These are phyloP conservation scores for Xylogone sp. DNA, from an alignment of 2,329 filamentous ascomycete species.

Conservation along the genomic window DNA sequence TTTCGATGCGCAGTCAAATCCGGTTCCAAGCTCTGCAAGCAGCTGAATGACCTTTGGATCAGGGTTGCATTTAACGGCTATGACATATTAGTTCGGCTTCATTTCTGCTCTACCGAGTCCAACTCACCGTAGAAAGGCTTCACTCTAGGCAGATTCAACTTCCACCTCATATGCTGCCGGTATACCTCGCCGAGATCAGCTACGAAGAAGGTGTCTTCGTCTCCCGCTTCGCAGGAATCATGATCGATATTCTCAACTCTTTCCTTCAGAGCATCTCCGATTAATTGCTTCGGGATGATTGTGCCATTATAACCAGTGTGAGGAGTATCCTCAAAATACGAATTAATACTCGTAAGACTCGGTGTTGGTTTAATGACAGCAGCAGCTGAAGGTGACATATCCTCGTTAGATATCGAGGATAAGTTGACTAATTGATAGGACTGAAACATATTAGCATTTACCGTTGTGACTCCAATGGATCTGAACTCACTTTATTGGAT, in stretches of 20 bases:
- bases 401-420: constrained; percentile 20
- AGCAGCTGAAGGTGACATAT: constrained; percentile 69
- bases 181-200: constrained; percentile 98
- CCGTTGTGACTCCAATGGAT: neutral
- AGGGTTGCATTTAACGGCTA: constrained; percentile 98
- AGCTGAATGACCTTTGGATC: constrained; percentile 86
- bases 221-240: constrained; percentile 83
- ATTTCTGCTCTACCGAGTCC: neutral
- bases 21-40: constrained; percentile 81
- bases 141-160: constrained; percentile 85
- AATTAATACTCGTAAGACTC: constrained; percentile 25
- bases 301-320: constrained; percentile 25
- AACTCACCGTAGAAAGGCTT: constrained; percentile 89
- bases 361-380: constrained; percentile 41
- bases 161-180: constrained; percentile 97
- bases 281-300: constrained; percentile 66
- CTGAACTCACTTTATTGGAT: constrained; percentile 18
- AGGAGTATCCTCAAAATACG: constrained; percentile 23
- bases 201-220: constrained; percentile 97
- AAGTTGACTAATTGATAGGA: constrained; percentile 6
- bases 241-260: constrained; percentile 82
- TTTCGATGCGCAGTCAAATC: constrained; percentile 98
- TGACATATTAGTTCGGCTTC: constrained; percentile 6
- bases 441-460: neutral
- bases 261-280: constrained; percentile 81